Conservation (phyloP, 2,329 filamentous ascomycete species). For the Hymenoscyphus occultus region DNA sequence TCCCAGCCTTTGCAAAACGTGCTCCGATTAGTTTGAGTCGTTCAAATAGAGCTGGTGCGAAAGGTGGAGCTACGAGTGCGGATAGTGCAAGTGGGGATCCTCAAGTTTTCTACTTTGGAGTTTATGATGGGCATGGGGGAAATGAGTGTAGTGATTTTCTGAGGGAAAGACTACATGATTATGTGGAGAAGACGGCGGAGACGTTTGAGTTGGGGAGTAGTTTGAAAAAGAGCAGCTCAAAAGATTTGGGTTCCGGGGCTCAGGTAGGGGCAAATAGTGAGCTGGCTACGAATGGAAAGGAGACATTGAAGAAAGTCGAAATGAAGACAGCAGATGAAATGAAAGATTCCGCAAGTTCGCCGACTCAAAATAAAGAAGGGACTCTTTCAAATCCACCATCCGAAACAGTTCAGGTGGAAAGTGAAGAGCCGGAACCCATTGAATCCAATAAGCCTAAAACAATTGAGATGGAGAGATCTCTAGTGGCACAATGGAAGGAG, state of each 20-base stretch:
- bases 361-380: slow-evolving; percentile 32
- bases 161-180: slow-evolving; percentile 78
- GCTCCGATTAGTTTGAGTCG: slow-evolving; percentile 60
- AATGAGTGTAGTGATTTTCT: slow-evolving; percentile 84
- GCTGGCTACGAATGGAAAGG: slow-evolving; percentile 37
- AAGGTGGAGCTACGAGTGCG: slow-evolving; percentile 55
- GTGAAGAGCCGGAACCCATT: slow-evolving; percentile 39
- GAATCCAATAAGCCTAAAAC: slow-evolving; percentile 53
- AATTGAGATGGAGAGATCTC: slow-evolving; percentile 63
- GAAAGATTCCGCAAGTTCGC: slow-evolving; percentile 23
- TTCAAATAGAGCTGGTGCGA: slow-evolving; percentile 42
- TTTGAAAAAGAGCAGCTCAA: slow-evolving; percentile 48
- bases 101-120: slow-evolving; percentile 94
- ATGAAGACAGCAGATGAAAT: slow-evolving; percentile 50
- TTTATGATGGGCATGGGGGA: slow-evolving; percentile 96
- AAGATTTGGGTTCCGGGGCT: slow-evolving; percentile 18
- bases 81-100: slow-evolving; percentile 82
- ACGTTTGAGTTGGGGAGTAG: slow-evolving; percentile 78
- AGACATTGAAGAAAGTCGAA: slow-evolving; percentile 43
- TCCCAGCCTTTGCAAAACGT: slow-evolving; percentile 88
- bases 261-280: slow-evolving; percentile 32
- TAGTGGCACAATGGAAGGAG: slow-evolving; percentile 75
- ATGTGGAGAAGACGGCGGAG: slow-evolving; percentile 77
- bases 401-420: slow-evolving; percentile 40
- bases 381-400: slow-evolving; percentile 36